Evolutionary conservation across 345 rosid genomes (phyloP).

Genomic region (Crucihimalaya himalaica): DNA sequence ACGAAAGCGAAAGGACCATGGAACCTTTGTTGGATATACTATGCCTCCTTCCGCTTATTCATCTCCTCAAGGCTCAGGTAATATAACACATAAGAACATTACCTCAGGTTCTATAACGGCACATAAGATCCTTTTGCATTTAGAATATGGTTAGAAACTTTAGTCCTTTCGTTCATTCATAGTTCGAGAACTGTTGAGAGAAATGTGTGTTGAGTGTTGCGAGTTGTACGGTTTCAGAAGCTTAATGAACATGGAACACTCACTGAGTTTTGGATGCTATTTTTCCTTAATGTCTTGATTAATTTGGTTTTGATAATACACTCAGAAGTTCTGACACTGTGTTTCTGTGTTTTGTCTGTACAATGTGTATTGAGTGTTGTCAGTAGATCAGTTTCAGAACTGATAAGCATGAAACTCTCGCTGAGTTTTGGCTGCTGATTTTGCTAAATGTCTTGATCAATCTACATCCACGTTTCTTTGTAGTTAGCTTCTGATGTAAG

Average conservation of each 20-base stretch:
- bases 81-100: not conserved
- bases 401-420: not conserved
- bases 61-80: conserved; percentile 93
- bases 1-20: conserved; percentile 57
- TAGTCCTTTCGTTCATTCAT: not conserved
- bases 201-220: conserved; percentile 4
- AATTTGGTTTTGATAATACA: not conserved
- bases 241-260: not conserved
- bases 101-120: not conserved
- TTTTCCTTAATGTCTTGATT: not conserved
- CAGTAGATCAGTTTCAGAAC: conserved; percentile 10
- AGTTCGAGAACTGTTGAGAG: not conserved
- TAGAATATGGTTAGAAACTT: not conserved
- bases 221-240: not conserved
- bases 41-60: conserved; percentile 82
- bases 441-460: not conserved
- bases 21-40: conserved; percentile 51
- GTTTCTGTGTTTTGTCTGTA: not conserved
- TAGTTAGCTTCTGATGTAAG: not conserved
- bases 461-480: not conserved
- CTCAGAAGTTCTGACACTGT: not conserved
- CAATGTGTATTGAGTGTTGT: not conserved
- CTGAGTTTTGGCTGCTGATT: not conserved
- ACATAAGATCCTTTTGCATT: not conserved
- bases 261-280: not conserved